Evolutionary conservation across 768 basidiomycete genomes (phyloP).

Genomic region (Mycena metata): DNA sequence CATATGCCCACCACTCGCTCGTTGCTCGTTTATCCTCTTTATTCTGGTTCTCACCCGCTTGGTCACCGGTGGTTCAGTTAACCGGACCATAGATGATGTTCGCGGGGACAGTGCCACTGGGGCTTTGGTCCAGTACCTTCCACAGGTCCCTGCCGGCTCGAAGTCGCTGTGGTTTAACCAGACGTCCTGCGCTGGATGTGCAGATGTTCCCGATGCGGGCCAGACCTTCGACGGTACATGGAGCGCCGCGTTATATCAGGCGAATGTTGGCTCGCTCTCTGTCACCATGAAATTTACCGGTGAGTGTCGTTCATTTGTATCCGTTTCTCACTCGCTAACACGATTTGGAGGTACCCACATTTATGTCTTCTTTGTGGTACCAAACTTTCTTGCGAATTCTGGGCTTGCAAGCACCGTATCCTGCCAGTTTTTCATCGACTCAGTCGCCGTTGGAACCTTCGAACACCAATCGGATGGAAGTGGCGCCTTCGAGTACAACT

Average conservation of each 20-base stretch:
- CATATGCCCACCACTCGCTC: conserved; percentile 27
- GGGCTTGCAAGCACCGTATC: conserved; percentile 16
- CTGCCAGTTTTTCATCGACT: conserved; percentile 39
- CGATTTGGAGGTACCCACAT: conserved; percentile 35
- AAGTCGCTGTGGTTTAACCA: conserved; percentile 29
- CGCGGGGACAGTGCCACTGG: conserved; percentile 39
- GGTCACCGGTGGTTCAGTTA: conserved; percentile 17
- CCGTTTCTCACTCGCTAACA: not conserved
- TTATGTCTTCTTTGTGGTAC: conserved; percentile 39
- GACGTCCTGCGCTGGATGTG: conserved; percentile 31
- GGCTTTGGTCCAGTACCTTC: conserved; percentile 30
- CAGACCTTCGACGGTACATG: conserved; percentile 34
- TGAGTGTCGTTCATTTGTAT: not conserved
- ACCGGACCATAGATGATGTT: conserved; percentile 42
- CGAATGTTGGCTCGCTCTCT: conserved; percentile 27
- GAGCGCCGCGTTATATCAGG: conserved; percentile 34
- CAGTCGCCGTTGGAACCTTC: conserved; percentile 31
- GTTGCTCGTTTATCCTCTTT: conserved; percentile 14
- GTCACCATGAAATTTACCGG: conserved; percentile 33
- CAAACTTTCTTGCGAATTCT: conserved; percentile 31
- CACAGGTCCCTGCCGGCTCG: conserved; percentile 11
- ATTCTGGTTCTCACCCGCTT: not conserved
- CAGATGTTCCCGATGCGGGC: conserved; percentile 21
- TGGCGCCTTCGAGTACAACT: conserved; percentile 29
- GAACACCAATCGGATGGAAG: conserved; percentile 34